Evolutionary conservation across 306 rosid species (phyloP).

Genomic region (Amphicarpaea edgeworthii): DNA sequence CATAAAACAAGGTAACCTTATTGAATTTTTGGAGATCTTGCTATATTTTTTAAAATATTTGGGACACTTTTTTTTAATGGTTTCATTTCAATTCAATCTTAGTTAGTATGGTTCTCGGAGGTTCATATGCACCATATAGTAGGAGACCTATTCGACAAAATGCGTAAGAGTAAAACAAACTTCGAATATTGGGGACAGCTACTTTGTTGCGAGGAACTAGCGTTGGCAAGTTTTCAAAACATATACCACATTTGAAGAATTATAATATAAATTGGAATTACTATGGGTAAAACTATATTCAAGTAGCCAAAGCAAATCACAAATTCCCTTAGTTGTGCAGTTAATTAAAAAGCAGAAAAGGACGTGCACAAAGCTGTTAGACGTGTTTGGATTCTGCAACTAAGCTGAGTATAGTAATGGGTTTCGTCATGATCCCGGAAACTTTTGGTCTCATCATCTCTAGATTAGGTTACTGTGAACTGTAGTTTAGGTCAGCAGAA

Average conservation of each 20-base stretch:
- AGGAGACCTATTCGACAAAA: constrained; percentile 35
- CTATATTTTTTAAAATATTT: too few relatives aligned
- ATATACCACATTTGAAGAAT: not conserved
- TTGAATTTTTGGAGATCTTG: not conserved
- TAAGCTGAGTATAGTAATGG: constrained; percentile 81
- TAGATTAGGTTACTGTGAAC: constrained; percentile 69
- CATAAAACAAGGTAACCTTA: constrained; percentile 4
- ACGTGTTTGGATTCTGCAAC: constrained; percentile 80
- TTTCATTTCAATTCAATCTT: constrained; percentile 16
- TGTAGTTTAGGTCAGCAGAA: constrained; percentile 82
- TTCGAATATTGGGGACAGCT: not conserved
- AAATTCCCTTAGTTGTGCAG: constrained; percentile 66
- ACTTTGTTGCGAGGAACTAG: constrained; percentile 23
- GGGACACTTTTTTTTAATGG: not conserved
- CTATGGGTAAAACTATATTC: constrained; percentile 72
- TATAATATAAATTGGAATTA: not conserved
- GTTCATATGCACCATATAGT: constrained; percentile 4
- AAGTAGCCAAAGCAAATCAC: constrained; percentile 80
- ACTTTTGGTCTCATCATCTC: constrained; percentile 78
- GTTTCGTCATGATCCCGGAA: constrained; percentile 71
- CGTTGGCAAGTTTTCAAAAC: constrained; percentile 12
- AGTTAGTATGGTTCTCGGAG: not conserved
- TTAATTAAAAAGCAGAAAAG: constrained; percentile 71
- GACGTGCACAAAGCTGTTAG: constrained; percentile 65
- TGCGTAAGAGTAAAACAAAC: constrained; percentile 24